These are phyloP conservation scores for Amoebophrya sp. DNA, from an alignment of 169 alveolate genomes.

Conservation along the genomic window DNA sequence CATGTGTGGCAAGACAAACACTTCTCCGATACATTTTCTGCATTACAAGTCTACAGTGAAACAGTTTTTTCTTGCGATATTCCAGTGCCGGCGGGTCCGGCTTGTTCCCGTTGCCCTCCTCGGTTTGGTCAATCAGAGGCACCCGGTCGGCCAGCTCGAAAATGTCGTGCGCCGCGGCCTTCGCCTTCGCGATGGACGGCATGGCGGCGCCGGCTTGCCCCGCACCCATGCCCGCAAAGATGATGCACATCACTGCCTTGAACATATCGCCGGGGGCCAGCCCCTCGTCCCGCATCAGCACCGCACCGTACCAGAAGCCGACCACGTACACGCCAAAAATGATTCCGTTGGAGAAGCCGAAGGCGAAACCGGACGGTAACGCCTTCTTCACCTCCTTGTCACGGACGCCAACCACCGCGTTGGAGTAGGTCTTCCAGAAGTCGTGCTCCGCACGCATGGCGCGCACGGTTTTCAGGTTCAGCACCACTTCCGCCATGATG, in stretches of 20 bases:
- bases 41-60: too few species aligned
- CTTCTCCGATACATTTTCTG: too few species aligned
- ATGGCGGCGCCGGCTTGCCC: conserved; percentile 31
- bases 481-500: conserved; percentile 23
- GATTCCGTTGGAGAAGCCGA: conserved; percentile 27
- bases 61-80: too few species aligned
- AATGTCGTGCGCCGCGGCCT: conserved; percentile 30
- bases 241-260: conserved; percentile 13
- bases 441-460: conserved; percentile 25
- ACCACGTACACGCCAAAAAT: conserved; percentile 13
- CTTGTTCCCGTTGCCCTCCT: not conserved
- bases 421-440: not conserved
- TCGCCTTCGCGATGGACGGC: conserved; percentile 27
- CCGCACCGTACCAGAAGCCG: conserved; percentile 28
- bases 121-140: not conserved
- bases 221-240: conserved; percentile 35
- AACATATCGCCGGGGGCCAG: not conserved
- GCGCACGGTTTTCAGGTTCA: conserved; percentile 28
- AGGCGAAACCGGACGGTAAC: not conserved
- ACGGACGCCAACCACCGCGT: not conserved
- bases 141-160: conserved; percentile 17
- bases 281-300: conserved; percentile 25
- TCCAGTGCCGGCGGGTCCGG: too few species aligned
- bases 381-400: not conserved
- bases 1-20: too few species aligned